Base-by-base conservation (phyloP, 306 rosid genomes). In the Styphnolobium japonicum region DNA sequence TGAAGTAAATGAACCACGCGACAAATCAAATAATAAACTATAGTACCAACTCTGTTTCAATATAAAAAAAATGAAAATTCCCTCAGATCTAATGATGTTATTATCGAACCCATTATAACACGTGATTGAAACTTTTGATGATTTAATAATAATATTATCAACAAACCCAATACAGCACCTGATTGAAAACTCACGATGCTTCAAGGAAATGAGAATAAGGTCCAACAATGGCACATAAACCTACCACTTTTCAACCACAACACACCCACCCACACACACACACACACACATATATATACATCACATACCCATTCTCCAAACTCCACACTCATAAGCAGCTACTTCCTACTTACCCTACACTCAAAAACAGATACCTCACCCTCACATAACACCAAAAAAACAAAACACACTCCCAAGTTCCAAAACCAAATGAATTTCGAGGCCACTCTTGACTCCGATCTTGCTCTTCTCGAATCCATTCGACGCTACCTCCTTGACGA, bases 401-500 rank as follows among this genome's bases (percentile, higher is more conserved):
- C 2, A 4, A 37, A 46, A n/a, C 25, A 42, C 48, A 19, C 19
- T 8, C 19, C 37, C 48, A 34, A 48, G 2, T 22, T 71, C 14
- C n/a, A 73, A 22, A 22, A 15, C 34, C 52, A 58, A 42, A 74
- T 73, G 67, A 34, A 62, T 18, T 31, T 19, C 36, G 56, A 67
- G 18, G 4, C 39, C 45, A 55, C 31, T 31, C 51, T 72, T 27
- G 61, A 80, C 10, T 73, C 75, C 14, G 79, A 72, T 19, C 22
- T 63, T 2, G 79, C 68, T 63, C 45, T 80, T 72, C 84, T 80
- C 2, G 68, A 80, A 25, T 80, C 84, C 23, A 80, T 72, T 63
- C 79, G 31, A 63, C 74, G 22, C 27, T 73, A 63, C 9, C 84
- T 80, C 49, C 74, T 80, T 2, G 10, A 72, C 1, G 83, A 37